Conservation (phyloP, 1,284 basidiomycete genomes). For the Erythrobasidium hasegawianum region DNA sequence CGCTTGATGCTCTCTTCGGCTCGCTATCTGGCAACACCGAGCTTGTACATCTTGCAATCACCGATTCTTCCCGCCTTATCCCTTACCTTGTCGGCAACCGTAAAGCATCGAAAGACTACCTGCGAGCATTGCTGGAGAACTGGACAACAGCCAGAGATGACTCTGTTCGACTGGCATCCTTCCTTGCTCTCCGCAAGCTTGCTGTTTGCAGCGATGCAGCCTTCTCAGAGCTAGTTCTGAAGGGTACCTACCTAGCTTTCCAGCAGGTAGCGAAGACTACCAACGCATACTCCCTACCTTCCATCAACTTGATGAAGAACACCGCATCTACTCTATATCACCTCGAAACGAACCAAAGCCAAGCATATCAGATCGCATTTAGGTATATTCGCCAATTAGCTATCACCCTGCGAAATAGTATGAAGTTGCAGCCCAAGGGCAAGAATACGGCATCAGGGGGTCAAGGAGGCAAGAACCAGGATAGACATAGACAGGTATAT, state of each 20-base stretch:
- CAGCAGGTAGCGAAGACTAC: slow-evolving; percentile 79
- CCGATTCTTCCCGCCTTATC: slow-evolving; percentile 77
- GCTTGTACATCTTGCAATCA: slow-evolving; percentile 65
- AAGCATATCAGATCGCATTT: slow-evolving; percentile 88
- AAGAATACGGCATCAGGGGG: slow-evolving; percentile 4
- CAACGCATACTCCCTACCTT: slow-evolving; percentile 79
- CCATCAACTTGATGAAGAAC: slow-evolving; percentile 97
- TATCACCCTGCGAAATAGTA: slow-evolving; percentile 83
- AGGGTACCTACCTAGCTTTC: slow-evolving; percentile 80
- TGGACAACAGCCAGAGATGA: slow-evolving; percentile 65
- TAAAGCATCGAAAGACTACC: slow-evolving; percentile 74
- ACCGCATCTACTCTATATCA: slow-evolving; percentile 84
- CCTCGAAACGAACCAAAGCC: slow-evolving; percentile 49
- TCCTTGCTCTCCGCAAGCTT: slow-evolving; percentile 77
- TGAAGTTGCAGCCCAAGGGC: slow-evolving; percentile 70
- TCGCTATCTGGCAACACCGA: slow-evolving; percentile 36
- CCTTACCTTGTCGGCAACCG: slow-evolving; percentile 79
- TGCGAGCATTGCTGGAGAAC: slow-evolving; percentile 48
- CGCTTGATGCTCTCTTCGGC: slow-evolving; percentile 67
- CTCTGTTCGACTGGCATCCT: slow-evolving; percentile 77
- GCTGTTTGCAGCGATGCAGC: slow-evolving; percentile 75
- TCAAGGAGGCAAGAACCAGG: slow-evolving; percentile 50
- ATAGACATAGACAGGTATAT: slow-evolving; percentile 86
- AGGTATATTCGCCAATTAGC: slow-evolving; percentile 94
- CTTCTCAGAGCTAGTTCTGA: slow-evolving; percentile 78